These are phyloP conservation scores for Fraxinus floribunda DNA, from an alignment of 305 asterid species.

Conservation along the genomic window DNA sequence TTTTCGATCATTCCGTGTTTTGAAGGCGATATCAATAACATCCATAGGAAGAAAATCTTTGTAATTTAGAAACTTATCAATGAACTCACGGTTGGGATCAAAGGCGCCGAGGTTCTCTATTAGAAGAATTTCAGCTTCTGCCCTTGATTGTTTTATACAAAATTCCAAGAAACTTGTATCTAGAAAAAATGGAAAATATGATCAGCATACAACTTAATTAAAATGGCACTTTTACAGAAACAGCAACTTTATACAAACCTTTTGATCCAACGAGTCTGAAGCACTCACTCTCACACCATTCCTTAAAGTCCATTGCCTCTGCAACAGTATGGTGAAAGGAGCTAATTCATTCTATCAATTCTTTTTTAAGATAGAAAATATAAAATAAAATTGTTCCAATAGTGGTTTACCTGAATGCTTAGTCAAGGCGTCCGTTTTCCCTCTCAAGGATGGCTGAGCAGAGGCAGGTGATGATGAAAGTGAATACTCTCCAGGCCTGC, in stretches of 20 bases:
- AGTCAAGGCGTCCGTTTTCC: conserved; percentile 49
- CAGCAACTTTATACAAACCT: conserved; percentile 37
- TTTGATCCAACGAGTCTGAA: conserved; percentile 63
- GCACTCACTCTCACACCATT: conserved; percentile 96
- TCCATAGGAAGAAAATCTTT: conserved; percentile 66
- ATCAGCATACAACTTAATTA: conserved; percentile 7
- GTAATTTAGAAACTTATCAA: conserved; percentile 69
- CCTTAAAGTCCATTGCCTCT: conserved; percentile 88
- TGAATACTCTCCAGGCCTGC: conserved; percentile 45
- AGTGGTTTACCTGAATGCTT: conserved; percentile 61
- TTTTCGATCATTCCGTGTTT: conserved; percentile 45
- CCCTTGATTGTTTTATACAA: conserved; percentile 66
- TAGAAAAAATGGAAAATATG: conserved; percentile 19
- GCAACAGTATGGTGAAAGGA: conserved; percentile 27
- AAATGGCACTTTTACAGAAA: background rate
- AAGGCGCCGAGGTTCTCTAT: conserved; percentile 62
- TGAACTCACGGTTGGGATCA: conserved; percentile 70
- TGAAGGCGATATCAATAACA: conserved; percentile 68
- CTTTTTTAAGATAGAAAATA: background rate
- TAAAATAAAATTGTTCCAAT: background rate
- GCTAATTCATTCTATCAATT: background rate
- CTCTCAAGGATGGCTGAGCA: conserved; percentile 45
- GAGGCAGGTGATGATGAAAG: conserved; percentile 51
- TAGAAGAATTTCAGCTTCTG: conserved; percentile 76
- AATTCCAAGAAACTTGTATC: conserved; percentile 74